Percentiles rank a stretch among this genome's conserved stretches.
These are phyloP conservation scores for Chalciporus pseudorubinellus DNA, from an alignment of 768 basidiomycete species.

Conservation along the genomic window DNA sequence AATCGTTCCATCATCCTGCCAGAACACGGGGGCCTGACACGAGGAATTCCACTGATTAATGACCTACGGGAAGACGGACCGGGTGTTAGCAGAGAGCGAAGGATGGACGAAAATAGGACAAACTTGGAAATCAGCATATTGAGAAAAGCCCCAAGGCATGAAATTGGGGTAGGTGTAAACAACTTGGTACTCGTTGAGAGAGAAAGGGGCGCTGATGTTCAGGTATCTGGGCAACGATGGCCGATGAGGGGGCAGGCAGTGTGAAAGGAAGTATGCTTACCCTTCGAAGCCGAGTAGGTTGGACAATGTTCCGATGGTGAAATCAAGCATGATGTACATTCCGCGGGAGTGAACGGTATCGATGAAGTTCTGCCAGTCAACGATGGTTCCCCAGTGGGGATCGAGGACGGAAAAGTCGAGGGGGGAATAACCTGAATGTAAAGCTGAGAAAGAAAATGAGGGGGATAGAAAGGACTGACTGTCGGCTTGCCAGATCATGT, in stretches of 20 bases:
- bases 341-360: constrained; percentile 74
- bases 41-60: constrained; percentile 69
- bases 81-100: background rate
- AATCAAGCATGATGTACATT: constrained; percentile 93
- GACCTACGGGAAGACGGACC: constrained; percentile 40
- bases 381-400: constrained; percentile 86
- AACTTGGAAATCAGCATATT: constrained; percentile 82
- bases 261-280: constrained; percentile 41
- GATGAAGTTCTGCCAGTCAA: constrained; percentile 75
- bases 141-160: constrained; percentile 81
- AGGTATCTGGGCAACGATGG: constrained; percentile 45
- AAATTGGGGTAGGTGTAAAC: constrained; percentile 75
- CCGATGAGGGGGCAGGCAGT: constrained; percentile 13
- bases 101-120: constrained; percentile 16
- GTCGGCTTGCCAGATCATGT: constrained; percentile 98
- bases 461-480: constrained; percentile 50
- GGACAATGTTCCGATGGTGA: constrained; percentile 90
- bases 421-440: constrained; percentile 72
- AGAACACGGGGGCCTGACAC: constrained; percentile 76
- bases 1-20: constrained; percentile 70
- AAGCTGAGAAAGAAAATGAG: background rate
- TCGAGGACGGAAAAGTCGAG: constrained; percentile 88
- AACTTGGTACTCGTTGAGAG: constrained; percentile 65
- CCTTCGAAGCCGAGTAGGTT: constrained; percentile 85
- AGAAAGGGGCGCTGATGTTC: constrained; percentile 80